Evolutionary conservation across 1,284 basidiomycete species (phyloP).

Genomic region (Leccinum colubrinum): DNA sequence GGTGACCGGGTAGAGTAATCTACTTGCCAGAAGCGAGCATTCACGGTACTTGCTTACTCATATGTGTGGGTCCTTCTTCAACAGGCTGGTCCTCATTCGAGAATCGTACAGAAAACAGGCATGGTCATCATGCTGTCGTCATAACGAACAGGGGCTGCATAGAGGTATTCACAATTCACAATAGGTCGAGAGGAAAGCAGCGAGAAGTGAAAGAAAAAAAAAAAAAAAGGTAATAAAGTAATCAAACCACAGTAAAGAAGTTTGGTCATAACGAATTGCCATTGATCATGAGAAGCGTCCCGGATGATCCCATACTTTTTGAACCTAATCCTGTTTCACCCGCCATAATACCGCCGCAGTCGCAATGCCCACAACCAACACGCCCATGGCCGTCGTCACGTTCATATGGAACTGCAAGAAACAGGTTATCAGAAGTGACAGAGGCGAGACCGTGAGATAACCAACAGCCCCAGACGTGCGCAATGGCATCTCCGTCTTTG

Average conservation of each 20-base stretch:
- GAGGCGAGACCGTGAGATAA: constrained; percentile 24
- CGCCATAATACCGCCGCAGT: constrained; percentile 70
- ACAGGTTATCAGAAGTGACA: constrained; percentile 19
- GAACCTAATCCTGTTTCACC: constrained; percentile 46
- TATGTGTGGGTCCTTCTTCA: not conserved
- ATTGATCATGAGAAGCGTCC: constrained; percentile 13
- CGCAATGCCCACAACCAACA: constrained; percentile 57
- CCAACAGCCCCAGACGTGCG: constrained; percentile 29
- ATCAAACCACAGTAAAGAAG: constrained; percentile 13
- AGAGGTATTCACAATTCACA: constrained; percentile 24
- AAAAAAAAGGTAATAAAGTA: constrained; percentile 20
- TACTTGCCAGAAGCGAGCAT: not conserved
- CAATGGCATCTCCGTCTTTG: constrained; percentile 14
- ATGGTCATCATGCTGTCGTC: constrained; percentile 17
- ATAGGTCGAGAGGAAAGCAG: constrained; percentile 15
- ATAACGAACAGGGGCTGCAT: constrained; percentile 21
- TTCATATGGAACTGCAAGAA: constrained; percentile 29
- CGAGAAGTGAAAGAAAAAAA: not conserved
- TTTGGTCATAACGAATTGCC: constrained; percentile 17
- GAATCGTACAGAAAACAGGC: not conserved
- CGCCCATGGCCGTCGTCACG: constrained; percentile 51
- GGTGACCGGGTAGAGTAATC: not conserved
- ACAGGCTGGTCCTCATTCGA: not conserved
- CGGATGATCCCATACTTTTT: constrained; percentile 10
- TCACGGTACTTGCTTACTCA: not conserved